Percentiles rank a stretch among this genome's conserved stretches.
phyloP scores from a whole-genome alignment of 352 stramenopile species.

The Chrysophaeum taylorii region DNA sequence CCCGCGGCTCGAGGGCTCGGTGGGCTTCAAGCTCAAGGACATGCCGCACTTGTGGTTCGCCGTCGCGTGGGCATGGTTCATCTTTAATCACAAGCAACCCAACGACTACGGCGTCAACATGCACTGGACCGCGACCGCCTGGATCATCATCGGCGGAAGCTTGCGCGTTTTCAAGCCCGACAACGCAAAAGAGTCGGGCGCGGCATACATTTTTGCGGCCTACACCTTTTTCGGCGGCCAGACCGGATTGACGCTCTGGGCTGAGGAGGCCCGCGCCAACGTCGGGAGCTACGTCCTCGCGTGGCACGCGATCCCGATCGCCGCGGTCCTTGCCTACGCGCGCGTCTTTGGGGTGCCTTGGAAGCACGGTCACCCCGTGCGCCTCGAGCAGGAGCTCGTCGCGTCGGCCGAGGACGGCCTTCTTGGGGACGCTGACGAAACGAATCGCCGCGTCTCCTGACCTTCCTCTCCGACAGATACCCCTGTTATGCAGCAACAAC shows the following conservation, averaged over 20 bases:
- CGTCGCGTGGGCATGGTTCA: not conserved
- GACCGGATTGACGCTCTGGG: constrained; percentile 1
- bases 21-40: too few species aligned
- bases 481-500: too few species aligned
- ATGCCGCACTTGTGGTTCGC: too few species aligned
- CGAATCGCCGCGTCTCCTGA: too few species aligned
- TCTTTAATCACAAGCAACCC: constrained; percentile 9
- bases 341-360: not conserved
- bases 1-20: not conserved
- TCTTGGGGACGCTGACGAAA: too few species aligned
- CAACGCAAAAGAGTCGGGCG: not conserved
- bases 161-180: not conserved
- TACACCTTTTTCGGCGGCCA: constrained; percentile 13
- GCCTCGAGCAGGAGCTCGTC: not conserved
- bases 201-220: constrained; percentile 1
- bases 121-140: not conserved
- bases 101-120: constrained; percentile 11
- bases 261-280: not conserved
- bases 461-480: too few species aligned
- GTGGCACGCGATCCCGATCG: not conserved
- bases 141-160: not conserved
- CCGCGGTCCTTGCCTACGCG: not conserved
- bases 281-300: not conserved
- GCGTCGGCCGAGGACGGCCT: not conserved
- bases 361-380: too few species aligned